Evolutionary conservation across 257 asterid species (phyloP).

Genomic region (Solanum lignicaule): DNA sequence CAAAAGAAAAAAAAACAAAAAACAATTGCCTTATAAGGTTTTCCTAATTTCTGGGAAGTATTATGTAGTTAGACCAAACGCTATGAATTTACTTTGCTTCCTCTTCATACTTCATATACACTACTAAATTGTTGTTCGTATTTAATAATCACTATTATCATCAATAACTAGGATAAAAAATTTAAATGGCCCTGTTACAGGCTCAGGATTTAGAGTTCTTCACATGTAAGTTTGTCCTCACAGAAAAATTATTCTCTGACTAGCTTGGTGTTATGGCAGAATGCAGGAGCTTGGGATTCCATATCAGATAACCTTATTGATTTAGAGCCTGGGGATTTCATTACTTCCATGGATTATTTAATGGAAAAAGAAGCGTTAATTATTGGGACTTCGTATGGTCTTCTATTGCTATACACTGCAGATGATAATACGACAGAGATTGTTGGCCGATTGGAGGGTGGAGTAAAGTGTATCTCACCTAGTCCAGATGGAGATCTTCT

Average conservation of each 20-base stretch:
- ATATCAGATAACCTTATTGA: slow-evolving; percentile 34
- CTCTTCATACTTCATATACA: background rate
- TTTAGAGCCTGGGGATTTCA: slow-evolving; percentile 65
- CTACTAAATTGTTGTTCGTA: background rate
- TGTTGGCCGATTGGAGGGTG: slow-evolving; percentile 95
- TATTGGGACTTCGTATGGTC: slow-evolving; percentile 72
- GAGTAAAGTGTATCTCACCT: slow-evolving; percentile 81
- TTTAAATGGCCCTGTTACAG: background rate
- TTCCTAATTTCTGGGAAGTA: background rate
- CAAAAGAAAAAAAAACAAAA: background rate
- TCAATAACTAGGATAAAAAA: background rate
- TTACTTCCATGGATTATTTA: slow-evolving; percentile 74
- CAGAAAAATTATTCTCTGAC: slow-evolving; percentile 5
- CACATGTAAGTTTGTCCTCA: background rate
- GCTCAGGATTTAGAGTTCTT: background rate
- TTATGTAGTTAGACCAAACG: background rate
- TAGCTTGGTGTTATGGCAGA: slow-evolving; percentile 18
- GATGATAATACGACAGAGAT: slow-evolving; percentile 56
- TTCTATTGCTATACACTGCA: slow-evolving; percentile 53
- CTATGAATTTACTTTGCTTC: background rate
- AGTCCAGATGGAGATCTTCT: slow-evolving; percentile 98
- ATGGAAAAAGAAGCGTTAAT: slow-evolving; percentile 94
- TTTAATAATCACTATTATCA: background rate
- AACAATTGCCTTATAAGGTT: background rate
- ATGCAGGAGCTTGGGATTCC: slow-evolving; percentile 37